Percentiles rank a stretch among this genome's conserved stretches.
Evolutionary conservation across 2,329 filamentous ascomycete genomes (phyloP).

Genomic region (Cladorrhinum sp.): DNA sequence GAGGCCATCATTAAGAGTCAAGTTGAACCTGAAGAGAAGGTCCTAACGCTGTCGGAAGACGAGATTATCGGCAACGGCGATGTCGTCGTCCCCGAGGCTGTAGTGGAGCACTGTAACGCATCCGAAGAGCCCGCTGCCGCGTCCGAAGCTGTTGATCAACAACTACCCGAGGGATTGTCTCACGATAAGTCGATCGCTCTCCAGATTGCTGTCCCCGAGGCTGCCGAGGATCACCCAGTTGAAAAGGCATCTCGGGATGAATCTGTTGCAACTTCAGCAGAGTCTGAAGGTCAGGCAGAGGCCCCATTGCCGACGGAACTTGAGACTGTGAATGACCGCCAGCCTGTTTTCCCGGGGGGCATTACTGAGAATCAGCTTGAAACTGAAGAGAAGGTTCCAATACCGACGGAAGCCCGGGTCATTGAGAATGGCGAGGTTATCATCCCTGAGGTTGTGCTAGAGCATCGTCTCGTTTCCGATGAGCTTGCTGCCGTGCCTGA

Average conservation of each 20-base stretch:
- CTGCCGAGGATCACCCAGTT: too few species aligned
- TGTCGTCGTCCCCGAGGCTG: neutral
- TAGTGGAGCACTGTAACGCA: neutral
- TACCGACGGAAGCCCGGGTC: neutral
- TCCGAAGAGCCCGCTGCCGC: neutral
- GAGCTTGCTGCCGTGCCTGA: too few species aligned
- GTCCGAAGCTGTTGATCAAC: neutral
- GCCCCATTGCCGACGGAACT: too few species aligned
- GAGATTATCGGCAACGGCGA: neutral
- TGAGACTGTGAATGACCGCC: neutral
- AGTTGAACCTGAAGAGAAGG: neutral
- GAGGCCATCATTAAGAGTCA: neutral
- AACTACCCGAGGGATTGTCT: neutral
- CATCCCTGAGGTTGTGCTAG: too few species aligned
- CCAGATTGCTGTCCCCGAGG: too few species aligned
- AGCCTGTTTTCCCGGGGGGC: neutral
- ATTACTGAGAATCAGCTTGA: neutral
- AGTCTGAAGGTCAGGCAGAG: neutral
- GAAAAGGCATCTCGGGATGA: too few species aligned
- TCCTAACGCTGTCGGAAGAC: neutral
- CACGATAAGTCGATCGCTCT: neutral
- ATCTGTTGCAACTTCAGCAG: neutral
- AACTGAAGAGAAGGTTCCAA: neutral
- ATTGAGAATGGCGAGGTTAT: too few species aligned
- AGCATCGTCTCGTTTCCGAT: too few species aligned